These are phyloP conservation scores for Phytophthora idaei DNA, from an alignment of 352 stramenopile genomes.

Conservation along the genomic window DNA sequence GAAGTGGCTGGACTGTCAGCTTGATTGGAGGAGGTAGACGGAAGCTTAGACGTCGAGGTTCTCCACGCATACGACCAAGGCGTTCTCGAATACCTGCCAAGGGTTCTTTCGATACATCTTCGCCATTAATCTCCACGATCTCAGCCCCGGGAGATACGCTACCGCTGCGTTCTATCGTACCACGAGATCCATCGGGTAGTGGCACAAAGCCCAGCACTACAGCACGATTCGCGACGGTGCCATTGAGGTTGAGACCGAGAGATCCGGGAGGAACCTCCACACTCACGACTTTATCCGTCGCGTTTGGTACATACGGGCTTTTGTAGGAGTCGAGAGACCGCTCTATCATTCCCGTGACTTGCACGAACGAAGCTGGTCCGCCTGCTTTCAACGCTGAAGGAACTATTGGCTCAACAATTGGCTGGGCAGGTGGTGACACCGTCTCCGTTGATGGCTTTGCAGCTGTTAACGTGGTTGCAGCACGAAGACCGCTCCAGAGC, in stretches of 20 bases:
- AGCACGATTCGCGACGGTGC: conserved; percentile 35
- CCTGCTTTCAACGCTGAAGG: conserved; percentile 4
- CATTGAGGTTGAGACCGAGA: conserved; percentile 65
- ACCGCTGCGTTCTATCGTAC: conserved; percentile 50
- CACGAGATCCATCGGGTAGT: conserved; percentile 56
- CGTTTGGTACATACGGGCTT: conserved; percentile 18
- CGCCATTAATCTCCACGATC: conserved; percentile 68
- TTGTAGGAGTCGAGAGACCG: conserved; percentile 1
- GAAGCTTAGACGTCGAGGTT: conserved; percentile 54
- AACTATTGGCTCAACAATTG: not conserved
- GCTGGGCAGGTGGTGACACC: not conserved
- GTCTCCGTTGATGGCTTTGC: not conserved
- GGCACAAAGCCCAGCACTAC: conserved; percentile 68
- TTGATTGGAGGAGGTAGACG: conserved; percentile 34
- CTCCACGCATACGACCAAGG: conserved; percentile 39
- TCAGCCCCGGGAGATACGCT: conserved; percentile 44
- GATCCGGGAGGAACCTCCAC: conserved; percentile 57
- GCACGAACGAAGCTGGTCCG: conserved; percentile 25
- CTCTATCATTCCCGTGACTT: conserved; percentile 38
- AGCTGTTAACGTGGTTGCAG: not conserved
- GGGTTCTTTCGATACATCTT: conserved; percentile 53
- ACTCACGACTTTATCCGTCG: conserved; percentile 37
- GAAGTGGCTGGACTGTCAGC: conserved; percentile 1
- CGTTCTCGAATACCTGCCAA: conserved; percentile 50
- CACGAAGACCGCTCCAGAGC: conserved; percentile 6